Evolutionary conservation across 371 early-diverging fungal species (phyloP).

Genomic region (Dinochytrium kinnereticum): DNA sequence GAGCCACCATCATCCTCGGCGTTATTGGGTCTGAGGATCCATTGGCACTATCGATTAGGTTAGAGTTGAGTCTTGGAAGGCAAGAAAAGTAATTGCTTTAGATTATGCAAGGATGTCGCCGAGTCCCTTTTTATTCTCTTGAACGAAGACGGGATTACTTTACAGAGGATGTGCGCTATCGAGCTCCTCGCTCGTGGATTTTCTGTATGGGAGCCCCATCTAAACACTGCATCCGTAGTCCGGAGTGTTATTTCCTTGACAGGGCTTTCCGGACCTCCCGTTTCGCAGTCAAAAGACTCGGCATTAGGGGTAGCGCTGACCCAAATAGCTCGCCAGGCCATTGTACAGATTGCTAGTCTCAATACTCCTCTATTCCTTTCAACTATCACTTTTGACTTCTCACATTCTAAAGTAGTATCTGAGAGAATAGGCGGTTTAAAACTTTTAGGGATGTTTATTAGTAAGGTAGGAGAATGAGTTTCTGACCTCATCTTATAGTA

Average conservation of each 20-base stretch:
- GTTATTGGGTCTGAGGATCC: slow-evolving; percentile 72
- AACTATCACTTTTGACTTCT: slow-evolving; percentile 77
- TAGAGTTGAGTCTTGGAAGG: not conserved
- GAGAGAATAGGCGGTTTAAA: slow-evolving; percentile 68
- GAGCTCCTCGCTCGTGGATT: slow-evolving; percentile 82
- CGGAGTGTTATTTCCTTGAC: slow-evolving; percentile 68
- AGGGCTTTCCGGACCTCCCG: slow-evolving; percentile 31
- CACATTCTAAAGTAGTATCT: slow-evolving; percentile 63
- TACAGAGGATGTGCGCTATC: slow-evolving; percentile 72
- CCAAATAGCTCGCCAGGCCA: slow-evolving; percentile 68
- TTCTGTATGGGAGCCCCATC: slow-evolving; percentile 75
- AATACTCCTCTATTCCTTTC: slow-evolving; percentile 75
- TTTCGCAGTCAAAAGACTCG: slow-evolving; percentile 16
- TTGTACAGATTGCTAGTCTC: slow-evolving; percentile 73
- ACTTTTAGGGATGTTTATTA: slow-evolving; percentile 73
- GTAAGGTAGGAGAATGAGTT: slow-evolving; percentile 69
- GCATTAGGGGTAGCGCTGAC: slow-evolving; percentile 25
- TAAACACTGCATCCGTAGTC: slow-evolving; percentile 73
- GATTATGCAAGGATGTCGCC: slow-evolving; percentile 49
- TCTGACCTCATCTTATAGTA: no score
- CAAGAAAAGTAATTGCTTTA: slow-evolving; percentile 2
- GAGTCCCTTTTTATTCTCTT: slow-evolving; percentile 48
- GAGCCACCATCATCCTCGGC: slow-evolving; percentile 76
- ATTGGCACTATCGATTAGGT: slow-evolving; percentile 56
- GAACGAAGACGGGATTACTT: slow-evolving; percentile 60